Conservation (phyloP, 805 yeast genomes). For the Cyberlindnera petersonii region DNA sequence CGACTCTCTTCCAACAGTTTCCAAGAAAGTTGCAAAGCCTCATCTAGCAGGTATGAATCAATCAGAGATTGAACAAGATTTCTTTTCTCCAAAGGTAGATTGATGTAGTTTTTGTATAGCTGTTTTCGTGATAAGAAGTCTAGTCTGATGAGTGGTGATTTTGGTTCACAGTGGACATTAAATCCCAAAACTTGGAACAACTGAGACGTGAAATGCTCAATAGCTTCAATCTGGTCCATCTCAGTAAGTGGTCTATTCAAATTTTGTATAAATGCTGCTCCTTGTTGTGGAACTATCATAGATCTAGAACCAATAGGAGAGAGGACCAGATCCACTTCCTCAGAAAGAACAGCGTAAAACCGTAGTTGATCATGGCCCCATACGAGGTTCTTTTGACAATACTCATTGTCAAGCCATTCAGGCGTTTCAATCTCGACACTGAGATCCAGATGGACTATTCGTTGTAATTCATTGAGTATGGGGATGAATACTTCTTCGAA, state of each 20-base stretch:
- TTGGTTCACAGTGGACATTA: slow-evolving; percentile 10
- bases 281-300: slow-evolving; percentile 1
- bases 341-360: slow-evolving; percentile 3
- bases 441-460: slow-evolving; percentile 6
- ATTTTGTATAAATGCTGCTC: neutral
- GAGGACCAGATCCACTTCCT: neutral
- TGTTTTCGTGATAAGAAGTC: slow-evolving; percentile 18
- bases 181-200: slow-evolving; percentile 13
- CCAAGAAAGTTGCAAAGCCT: slow-evolving; percentile 12
- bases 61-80: neutral
- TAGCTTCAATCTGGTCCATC: slow-evolving; percentile 12
- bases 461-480: slow-evolving; percentile 9
- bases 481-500: slow-evolving; percentile 9
- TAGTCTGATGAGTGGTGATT: slow-evolving; percentile 14
- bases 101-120: slow-evolving; percentile 9
- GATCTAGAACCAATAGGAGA: neutral
- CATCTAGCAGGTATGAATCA: slow-evolving; percentile 1
- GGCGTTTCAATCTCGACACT: slow-evolving; percentile 1
- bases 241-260: slow-evolving; percentile 9
- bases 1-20: neutral
- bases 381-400: neutral
- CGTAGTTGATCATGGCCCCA: slow-evolving; percentile 5
- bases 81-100: neutral
- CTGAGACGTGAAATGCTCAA: slow-evolving; percentile 13
- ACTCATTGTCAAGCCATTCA: neutral